Percentiles rank a stretch among this genome's conserved stretches.
Conservation (phyloP, 345 rosid genomes). For the Physaria fendleri region DNA sequence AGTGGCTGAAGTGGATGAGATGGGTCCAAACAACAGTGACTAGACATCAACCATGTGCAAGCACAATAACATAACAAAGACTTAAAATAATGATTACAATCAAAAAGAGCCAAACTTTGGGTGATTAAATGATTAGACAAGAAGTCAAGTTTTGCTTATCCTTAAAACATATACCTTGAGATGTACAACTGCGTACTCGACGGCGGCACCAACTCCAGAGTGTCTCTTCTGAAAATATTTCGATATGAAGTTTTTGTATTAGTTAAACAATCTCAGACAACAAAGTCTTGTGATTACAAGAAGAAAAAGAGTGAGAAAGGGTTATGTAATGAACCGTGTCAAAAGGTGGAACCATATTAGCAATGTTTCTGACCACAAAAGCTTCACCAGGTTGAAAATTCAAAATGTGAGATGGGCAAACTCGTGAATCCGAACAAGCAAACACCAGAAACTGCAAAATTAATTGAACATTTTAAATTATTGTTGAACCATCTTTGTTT, state of each 20-base stretch:
- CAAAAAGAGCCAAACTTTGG: background rate
- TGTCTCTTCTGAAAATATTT: conserved; percentile 24
- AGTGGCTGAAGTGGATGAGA: conserved; percentile 19
- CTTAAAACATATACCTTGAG: conserved; percentile 59
- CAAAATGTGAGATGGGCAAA: conserved; percentile 85
- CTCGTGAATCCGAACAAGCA: conserved; percentile 94
- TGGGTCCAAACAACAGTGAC: conserved; percentile 14
- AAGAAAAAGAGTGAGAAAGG: background rate
- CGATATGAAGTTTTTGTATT: background rate
- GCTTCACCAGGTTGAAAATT: conserved; percentile 94
- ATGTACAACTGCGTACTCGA: conserved; percentile 92
- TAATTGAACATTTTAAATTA: too few species aligned
- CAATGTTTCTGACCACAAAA: conserved; percentile 79
- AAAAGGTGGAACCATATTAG: conserved; percentile 83
- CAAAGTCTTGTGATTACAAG: background rate
- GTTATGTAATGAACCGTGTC: conserved; percentile 41
- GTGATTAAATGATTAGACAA: background rate
- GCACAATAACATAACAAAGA: background rate
- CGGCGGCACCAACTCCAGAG: conserved; percentile 60
- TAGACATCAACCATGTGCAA: conserved; percentile 27
- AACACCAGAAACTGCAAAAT: conserved; percentile 78
- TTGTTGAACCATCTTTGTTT: too few species aligned
- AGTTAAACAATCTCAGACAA: background rate
- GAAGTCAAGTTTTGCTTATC: conserved; percentile 4
- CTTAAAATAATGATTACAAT: background rate